Evolutionary conservation across 1,139 yeast species (phyloP).

Genomic region (Debaryomycetaceae sp.): DNA sequence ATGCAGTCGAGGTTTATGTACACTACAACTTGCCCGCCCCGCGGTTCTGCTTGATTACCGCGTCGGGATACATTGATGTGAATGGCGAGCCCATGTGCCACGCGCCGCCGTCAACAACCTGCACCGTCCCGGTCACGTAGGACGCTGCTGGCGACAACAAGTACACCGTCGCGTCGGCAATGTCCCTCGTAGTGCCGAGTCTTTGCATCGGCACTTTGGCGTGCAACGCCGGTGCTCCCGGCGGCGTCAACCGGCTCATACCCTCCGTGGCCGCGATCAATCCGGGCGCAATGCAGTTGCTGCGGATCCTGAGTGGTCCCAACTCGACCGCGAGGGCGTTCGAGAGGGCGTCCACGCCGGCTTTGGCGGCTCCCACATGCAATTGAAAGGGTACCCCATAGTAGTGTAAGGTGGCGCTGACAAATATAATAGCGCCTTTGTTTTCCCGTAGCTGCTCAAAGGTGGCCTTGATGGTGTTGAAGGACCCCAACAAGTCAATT

Average conservation of each 20-base stretch:
- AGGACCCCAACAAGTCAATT: slow-evolving; percentile 79
- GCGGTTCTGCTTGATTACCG: slow-evolving; percentile 16
- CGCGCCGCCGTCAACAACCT: slow-evolving; percentile 82
- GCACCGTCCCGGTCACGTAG: slow-evolving; percentile 67
- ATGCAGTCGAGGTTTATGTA: no score
- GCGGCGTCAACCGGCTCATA: slow-evolving; percentile 41
- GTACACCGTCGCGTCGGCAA: slow-evolving; percentile 82
- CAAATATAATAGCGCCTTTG: slow-evolving; percentile 66
- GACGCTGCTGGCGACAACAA: slow-evolving; percentile 74
- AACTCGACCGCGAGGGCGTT: slow-evolving; percentile 77
- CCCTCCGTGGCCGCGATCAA: slow-evolving; percentile 80
- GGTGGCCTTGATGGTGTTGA: slow-evolving; percentile 76
- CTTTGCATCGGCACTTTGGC: slow-evolving; percentile 64
- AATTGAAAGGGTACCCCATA: slow-evolving; percentile 77
- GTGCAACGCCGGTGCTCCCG: slow-evolving; percentile 23
- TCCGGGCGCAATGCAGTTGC: slow-evolving; percentile 84
- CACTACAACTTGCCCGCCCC: slow-evolving; percentile 11
- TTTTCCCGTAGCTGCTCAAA: slow-evolving; percentile 51
- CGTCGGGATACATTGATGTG: slow-evolving; percentile 26
- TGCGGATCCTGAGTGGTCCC: slow-evolving; percentile 77
- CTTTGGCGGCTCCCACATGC: slow-evolving; percentile 90
- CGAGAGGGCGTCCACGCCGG: slow-evolving; percentile 82
- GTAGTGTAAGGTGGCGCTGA: slow-evolving; percentile 80
- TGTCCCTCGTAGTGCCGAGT: slow-evolving; percentile 64
- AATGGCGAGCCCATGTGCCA: slow-evolving; percentile 63